A percentile compares a stretch with the other conserved stretches of the same genome.
These are phyloP conservation scores for Pterocarpus santalinus DNA, from an alignment of 306 rosid genomes.

Conservation along the genomic window DNA sequence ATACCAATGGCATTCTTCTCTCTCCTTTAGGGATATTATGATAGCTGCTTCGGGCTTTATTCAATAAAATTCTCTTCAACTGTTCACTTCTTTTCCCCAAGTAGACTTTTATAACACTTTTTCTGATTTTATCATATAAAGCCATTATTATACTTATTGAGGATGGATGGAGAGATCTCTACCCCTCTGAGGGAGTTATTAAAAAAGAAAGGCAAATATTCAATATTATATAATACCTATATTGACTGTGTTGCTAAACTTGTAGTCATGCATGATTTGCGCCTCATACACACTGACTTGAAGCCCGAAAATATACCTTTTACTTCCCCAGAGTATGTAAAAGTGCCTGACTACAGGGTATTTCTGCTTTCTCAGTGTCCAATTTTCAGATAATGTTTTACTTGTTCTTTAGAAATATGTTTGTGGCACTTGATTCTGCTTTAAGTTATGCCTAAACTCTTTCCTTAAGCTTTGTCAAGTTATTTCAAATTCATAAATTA, in stretches of 20 bases:
- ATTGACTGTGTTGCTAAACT: conserved; percentile 22
- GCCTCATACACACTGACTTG: conserved; percentile 73
- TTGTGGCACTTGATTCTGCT: not conserved
- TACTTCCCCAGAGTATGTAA: conserved; percentile 63
- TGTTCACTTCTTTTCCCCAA: not conserved
- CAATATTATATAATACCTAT: conserved; percentile 1
- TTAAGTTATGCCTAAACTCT: not conserved
- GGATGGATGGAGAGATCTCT: conserved; percentile 14
- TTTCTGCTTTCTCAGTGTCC: too few species aligned
- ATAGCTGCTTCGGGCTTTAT: not conserved
- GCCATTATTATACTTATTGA: not conserved
- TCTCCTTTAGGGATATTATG: conserved; percentile 6
- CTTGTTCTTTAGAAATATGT: not conserved
- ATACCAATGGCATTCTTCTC: conserved; percentile 27
- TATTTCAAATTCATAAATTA: not conserved
- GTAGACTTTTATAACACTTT: not conserved
- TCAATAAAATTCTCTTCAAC: not conserved
- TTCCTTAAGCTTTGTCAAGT: not conserved
- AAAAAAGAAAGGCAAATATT: not conserved
- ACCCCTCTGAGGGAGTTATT: not conserved
- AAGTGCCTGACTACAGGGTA: conserved; percentile 66
- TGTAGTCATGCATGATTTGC: conserved; percentile 79
- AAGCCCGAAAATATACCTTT: conserved; percentile 78
- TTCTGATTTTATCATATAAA: conserved; percentile 3
- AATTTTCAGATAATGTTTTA: not conserved